These are phyloP conservation scores for Cryptococcus deneoformans DNA, from an alignment of 1,284 basidiomycete species.

Conservation along the genomic window DNA sequence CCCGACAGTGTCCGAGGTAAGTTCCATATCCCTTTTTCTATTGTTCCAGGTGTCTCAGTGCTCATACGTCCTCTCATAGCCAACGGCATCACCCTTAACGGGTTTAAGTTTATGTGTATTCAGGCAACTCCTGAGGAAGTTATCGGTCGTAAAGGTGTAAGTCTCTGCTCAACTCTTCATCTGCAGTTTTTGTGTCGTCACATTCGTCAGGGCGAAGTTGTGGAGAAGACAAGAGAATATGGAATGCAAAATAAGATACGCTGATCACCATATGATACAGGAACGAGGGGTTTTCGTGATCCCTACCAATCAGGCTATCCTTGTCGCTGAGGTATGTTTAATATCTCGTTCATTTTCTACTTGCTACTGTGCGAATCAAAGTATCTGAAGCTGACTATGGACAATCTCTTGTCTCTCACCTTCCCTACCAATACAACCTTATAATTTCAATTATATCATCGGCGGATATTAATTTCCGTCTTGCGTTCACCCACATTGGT, in stretches of 20 bases:
- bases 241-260: background rate
- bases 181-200: background rate
- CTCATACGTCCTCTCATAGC: conserved; percentile 32
- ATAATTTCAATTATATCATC: background rate
- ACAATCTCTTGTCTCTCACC: background rate
- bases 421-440: background rate
- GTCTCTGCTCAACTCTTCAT: conserved; percentile 32
- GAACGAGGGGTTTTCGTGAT: conserved; percentile 76
- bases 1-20: conserved; percentile 52
- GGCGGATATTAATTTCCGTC: background rate
- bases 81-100: conserved; percentile 65
- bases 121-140: conserved; percentile 61
- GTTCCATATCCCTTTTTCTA: conserved; percentile 13
- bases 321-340: conserved; percentile 62
- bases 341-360: background rate
- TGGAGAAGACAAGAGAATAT: no score
- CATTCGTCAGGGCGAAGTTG: background rate
- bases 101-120: conserved; percentile 78
- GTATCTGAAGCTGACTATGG: background rate
- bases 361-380: no score
- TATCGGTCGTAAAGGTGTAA: conserved; percentile 77
- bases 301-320: conserved; percentile 83
- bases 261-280: conserved; percentile 50
- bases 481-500: background rate
- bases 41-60: background rate